These are phyloP conservation scores for Cordyceps farinosa DNA, from an alignment of 2,329 filamentous ascomycete genomes.

Conservation along the genomic window DNA sequence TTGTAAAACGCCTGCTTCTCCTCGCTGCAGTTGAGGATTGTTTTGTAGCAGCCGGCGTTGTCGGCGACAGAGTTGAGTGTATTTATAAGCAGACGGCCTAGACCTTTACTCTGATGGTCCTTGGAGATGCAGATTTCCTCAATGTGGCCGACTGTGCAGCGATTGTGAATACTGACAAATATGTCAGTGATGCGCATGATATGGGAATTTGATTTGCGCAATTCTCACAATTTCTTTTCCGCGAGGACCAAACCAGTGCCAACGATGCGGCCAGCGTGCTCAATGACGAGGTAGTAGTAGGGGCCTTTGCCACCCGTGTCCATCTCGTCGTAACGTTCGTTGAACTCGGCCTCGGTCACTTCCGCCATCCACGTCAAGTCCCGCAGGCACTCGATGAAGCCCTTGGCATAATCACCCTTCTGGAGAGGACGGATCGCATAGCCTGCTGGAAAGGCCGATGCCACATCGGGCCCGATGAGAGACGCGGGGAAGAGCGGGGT, in stretches of 20 bases:
- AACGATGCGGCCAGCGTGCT: conserved; percentile 60
- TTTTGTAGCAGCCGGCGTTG: conserved; percentile 76
- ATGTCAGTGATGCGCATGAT: background rate
- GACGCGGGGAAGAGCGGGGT: conserved; percentile 57
- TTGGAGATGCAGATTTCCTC: conserved; percentile 80
- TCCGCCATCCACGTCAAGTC: conserved; percentile 77
- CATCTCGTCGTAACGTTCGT: conserved; percentile 63
- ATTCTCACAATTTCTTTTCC: conserved; percentile 68
- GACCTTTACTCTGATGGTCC: conserved; percentile 76
- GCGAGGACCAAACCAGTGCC: conserved; percentile 73
- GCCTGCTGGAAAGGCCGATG: conserved; percentile 58
- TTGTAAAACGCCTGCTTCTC: conserved; percentile 75
- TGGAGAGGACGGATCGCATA: conserved; percentile 70
- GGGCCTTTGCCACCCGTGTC: conserved; percentile 33
- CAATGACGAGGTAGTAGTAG: conserved; percentile 71
- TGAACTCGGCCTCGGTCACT: conserved; percentile 62
- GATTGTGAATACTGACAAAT: conserved; percentile 56
- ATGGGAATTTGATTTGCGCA: no score
- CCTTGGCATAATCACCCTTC: conserved; percentile 62
- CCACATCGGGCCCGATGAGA: conserved; percentile 63
- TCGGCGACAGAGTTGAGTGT: conserved; percentile 70
- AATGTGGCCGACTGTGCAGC: conserved; percentile 71
- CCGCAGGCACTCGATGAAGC: conserved; percentile 71
- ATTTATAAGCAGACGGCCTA: conserved; percentile 73
- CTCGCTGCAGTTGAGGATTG: conserved; percentile 71